phyloP scores from a whole-genome alignment of 352 stramenopile genomes.

The Phytophthora colocasiae region DNA sequence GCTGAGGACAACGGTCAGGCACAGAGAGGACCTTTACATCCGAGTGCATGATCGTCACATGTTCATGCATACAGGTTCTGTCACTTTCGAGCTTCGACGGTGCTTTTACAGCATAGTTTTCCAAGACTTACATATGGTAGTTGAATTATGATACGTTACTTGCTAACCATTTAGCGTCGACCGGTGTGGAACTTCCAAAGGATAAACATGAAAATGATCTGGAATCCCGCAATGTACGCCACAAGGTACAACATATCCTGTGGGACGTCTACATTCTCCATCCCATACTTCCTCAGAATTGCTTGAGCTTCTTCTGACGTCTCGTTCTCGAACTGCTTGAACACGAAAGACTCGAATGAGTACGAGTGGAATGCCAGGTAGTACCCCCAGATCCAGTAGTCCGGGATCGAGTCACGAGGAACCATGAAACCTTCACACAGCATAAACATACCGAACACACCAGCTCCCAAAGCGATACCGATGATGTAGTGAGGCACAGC shows the following conservation, averaged over 20 bases:
- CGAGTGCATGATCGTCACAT: not conserved
- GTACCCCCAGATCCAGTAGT: not conserved
- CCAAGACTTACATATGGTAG: slow-evolving; percentile 1
- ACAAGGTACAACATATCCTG: slow-evolving; percentile 53
- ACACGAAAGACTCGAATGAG: slow-evolving; percentile 81
- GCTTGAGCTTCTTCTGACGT: slow-evolving; percentile 13
- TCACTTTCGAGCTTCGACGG: not conserved
- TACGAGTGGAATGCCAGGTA: slow-evolving; percentile 76
- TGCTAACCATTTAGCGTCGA: slow-evolving; percentile 6
- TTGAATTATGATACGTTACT: slow-evolving; percentile 19
- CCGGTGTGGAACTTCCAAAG: slow-evolving; percentile 30
- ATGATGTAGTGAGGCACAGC: slow-evolving; percentile 84
- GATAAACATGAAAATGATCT: slow-evolving; percentile 41
- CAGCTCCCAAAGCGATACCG: slow-evolving; percentile 74
- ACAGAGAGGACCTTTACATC: slow-evolving; percentile 15
- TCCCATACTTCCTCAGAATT: slow-evolving; percentile 39
- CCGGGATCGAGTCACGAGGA: too few species aligned
- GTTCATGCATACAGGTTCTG: slow-evolving; percentile 5
- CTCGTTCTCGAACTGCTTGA: slow-evolving; percentile 63
- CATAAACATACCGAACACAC: slow-evolving; percentile 45
- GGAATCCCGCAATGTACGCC: slow-evolving; percentile 40
- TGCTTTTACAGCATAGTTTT: too few species aligned
- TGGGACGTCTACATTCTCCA: slow-evolving; percentile 53
- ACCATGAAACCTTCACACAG: too few species aligned
- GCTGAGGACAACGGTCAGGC: slow-evolving; percentile 6